These are phyloP conservation scores for Chaetomium tenue DNA, from an alignment of 495 filamentous ascomycete species.

Conservation along the genomic window DNA sequence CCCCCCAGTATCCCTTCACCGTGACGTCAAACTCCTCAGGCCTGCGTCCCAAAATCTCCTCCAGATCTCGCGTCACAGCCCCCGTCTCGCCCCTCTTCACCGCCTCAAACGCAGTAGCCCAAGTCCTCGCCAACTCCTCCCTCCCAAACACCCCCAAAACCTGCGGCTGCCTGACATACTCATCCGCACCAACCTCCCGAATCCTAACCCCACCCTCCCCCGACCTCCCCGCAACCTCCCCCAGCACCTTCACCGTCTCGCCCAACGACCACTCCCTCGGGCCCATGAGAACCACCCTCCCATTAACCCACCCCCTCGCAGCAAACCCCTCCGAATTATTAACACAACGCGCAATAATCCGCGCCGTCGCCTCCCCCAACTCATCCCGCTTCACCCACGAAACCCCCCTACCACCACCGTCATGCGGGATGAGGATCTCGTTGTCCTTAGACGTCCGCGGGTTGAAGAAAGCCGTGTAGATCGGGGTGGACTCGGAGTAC, in stretches of 20 bases:
- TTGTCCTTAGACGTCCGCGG: conserved; percentile 24
- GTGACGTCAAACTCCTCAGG: conserved; percentile 33
- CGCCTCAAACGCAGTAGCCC: conserved; percentile 47
- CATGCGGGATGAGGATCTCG: conserved; percentile 53
- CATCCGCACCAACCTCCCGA: conserved; percentile 41
- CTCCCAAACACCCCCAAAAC: conserved; percentile 27
- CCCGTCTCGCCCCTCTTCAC: conserved; percentile 46
- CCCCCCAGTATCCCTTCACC: conserved; percentile 39
- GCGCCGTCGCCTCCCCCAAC: conserved; percentile 49
- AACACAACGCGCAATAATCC: conserved; percentile 39
- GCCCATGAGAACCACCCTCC: conserved; percentile 44
- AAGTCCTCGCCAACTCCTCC: conserved; percentile 29
- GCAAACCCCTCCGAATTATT: conserved; percentile 25
- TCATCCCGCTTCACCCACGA: conserved; percentile 56
- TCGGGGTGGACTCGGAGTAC: conserved; percentile 65
- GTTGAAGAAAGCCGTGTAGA: conserved; percentile 65
- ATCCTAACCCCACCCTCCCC: conserved; percentile 37
- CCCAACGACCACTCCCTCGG: conserved; percentile 39
- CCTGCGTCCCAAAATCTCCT: conserved; percentile 41
- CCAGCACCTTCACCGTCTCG: conserved; percentile 44
- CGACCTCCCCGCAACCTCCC: conserved; percentile 33
- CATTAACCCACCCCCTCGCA: conserved; percentile 40
- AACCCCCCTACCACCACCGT: conserved; percentile 46
- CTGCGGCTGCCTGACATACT: conserved; percentile 41
- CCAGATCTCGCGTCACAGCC: conserved; percentile 35